phyloP scores from a whole-genome alignment of 352 stramenopile genomes.

The Pythium aphanidermatum region DNA sequence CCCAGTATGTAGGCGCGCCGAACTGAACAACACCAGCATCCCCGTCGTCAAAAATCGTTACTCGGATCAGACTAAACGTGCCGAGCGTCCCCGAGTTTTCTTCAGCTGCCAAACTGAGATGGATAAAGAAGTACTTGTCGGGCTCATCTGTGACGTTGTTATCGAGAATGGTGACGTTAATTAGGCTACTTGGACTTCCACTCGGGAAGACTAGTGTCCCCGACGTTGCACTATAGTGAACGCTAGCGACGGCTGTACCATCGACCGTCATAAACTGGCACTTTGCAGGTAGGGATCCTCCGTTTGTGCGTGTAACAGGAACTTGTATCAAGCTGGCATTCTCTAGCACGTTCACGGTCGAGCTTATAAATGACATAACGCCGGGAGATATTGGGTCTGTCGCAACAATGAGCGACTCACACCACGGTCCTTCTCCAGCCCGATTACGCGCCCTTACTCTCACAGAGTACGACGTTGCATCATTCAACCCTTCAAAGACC shows the following conservation, averaged over 20 bases:
- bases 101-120: constrained; percentile 19
- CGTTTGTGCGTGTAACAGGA: constrained; percentile 23
- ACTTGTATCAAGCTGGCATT: constrained; percentile 6
- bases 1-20: constrained; percentile 11
- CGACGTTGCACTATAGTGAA: constrained; percentile 20
- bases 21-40: constrained; percentile 41
- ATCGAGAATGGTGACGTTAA: constrained; percentile 41
- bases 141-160: constrained; percentile 40
- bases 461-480: constrained; percentile 26
- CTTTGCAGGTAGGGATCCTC: constrained; percentile 27
- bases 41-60: constrained; percentile 45
- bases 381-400: constrained; percentile 45
- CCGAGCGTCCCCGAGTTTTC: constrained; percentile 28
- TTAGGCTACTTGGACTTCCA: constrained; percentile 12
- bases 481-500: constrained; percentile 13
- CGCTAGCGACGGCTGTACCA: constrained; percentile 26
- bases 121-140: constrained; percentile 40
- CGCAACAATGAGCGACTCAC: constrained; percentile 14
- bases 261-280: constrained; percentile 29
- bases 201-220: constrained; percentile 27
- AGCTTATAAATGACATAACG: constrained; percentile 27
- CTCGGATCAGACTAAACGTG: constrained; percentile 1
- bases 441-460: constrained; percentile 26
- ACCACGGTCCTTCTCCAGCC: constrained; percentile 25
- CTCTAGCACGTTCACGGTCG: constrained; percentile 23